Conservation (phyloP, 805 yeast species). For the Grigorovia jiainica region DNA sequence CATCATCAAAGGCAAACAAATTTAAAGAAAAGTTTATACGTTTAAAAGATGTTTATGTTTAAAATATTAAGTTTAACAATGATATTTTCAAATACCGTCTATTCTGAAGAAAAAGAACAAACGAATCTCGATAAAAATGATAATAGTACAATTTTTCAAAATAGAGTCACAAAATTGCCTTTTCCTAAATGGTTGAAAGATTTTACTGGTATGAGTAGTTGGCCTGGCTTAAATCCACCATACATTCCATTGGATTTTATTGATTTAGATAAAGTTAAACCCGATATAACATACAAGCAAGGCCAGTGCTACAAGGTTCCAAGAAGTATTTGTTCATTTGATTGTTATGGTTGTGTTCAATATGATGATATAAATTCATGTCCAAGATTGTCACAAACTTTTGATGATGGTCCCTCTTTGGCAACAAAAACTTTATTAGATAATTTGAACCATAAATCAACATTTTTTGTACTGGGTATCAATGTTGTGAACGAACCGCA, state of each 20-base stretch:
- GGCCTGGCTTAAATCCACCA: slow-evolving; percentile 90
- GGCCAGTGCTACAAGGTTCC: slow-evolving; percentile 49
- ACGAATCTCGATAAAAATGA: slow-evolving; percentile 1
- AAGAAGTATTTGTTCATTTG: slow-evolving; percentile 66
- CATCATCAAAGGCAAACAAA: too few species aligned
- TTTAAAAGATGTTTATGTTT: too few species aligned
- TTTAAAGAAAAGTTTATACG: too few species aligned
- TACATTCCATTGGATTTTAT: slow-evolving; percentile 73
- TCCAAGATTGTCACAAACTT: slow-evolving; percentile 68
- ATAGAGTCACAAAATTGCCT: slow-evolving; percentile 29
- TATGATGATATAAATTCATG: slow-evolving; percentile 73
- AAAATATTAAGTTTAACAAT: too few species aligned
- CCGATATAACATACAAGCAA: slow-evolving; percentile 38
- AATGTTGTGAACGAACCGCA: slow-evolving; percentile 74
- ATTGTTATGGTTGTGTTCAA: slow-evolving; percentile 70
- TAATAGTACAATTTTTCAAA: slow-evolving; percentile 7
- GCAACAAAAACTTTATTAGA: slow-evolving; percentile 53
- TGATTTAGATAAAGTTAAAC: slow-evolving; percentile 45
- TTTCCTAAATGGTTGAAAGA: slow-evolving; percentile 75
- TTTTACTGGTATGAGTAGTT: slow-evolving; percentile 59
- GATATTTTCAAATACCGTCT: too few species aligned
- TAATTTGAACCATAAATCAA: slow-evolving; percentile 46
- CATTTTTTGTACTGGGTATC: slow-evolving; percentile 80
- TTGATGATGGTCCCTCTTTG: slow-evolving; percentile 90
- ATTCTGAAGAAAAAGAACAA: not conserved